Evolutionary conservation across 176 grass and related monocot species (phyloP).

Genomic region (Luzula sylvatica): DNA sequence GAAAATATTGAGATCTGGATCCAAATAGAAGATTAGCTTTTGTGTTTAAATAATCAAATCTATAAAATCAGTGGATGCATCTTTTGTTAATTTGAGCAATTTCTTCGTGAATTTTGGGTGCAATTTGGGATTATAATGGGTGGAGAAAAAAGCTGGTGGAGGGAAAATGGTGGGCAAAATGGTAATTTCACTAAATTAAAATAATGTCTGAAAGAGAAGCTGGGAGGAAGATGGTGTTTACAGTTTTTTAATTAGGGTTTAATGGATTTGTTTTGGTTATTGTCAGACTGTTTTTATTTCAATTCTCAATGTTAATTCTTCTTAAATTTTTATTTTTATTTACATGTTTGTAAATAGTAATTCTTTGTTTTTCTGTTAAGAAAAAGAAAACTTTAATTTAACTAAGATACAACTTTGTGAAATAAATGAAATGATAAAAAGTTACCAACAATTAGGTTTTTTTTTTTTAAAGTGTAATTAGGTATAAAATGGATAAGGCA

Average conservation of each 20-base stretch:
- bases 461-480: too few relatives aligned
- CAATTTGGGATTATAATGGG: slow-evolving; percentile 2
- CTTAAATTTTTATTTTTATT: too few relatives aligned
- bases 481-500: too few relatives aligned
- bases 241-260: slow-evolving; percentile 19
- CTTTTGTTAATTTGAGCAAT: slow-evolving; percentile 11
- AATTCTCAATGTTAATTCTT: too few relatives aligned
- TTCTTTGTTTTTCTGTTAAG: too few relatives aligned
- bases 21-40: slow-evolving; percentile 29
- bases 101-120: slow-evolving; percentile 14
- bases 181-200: slow-evolving; percentile 6
- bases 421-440: too few relatives aligned
- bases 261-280: slow-evolving; percentile 17
- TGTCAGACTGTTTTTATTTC: slow-evolving; percentile 9
- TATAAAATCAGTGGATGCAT: slow-evolving; percentile 23
- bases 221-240: slow-evolving; percentile 42
- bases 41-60: slow-evolving; percentile 39
- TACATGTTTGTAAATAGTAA: too few relatives aligned
- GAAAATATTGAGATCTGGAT: slow-evolving; percentile 92
- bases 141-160: slow-evolving; percentile 15
- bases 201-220: slow-evolving; percentile 28
- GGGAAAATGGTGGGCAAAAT: slow-evolving; percentile 8
- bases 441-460: too few relatives aligned
- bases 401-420: too few relatives aligned
- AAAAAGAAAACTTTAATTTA: too few relatives aligned